Evolutionary conservation across 805 yeast species (phyloP).

Genomic region (Candida silvatica): DNA sequence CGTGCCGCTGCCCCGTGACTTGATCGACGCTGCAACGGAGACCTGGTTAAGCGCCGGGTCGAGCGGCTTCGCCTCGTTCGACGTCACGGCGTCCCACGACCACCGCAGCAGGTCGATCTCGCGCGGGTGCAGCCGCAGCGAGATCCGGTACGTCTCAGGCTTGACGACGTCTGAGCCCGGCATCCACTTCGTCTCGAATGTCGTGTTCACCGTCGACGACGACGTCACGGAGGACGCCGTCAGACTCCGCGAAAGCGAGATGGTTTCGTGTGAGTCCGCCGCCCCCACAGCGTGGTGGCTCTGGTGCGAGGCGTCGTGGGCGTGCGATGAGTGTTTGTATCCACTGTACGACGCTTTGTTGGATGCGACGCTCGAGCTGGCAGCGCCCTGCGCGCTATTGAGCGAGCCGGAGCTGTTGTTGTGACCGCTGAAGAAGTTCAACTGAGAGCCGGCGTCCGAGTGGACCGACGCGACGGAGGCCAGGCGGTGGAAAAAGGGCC

Average conservation of each 20-base stretch:
- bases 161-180: constrained; percentile 23
- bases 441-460: too few relatives aligned
- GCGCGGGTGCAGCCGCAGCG: constrained; percentile 18
- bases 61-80: constrained; percentile 5
- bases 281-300: too few relatives aligned
- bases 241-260: constrained; percentile 15
- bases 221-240: constrained; percentile 21
- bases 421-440: too few relatives aligned
- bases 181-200: constrained; percentile 25
- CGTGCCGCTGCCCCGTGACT: neutral
- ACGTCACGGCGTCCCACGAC: constrained; percentile 36
- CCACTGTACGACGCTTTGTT: too few relatives aligned
- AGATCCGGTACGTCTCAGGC: constrained; percentile 15
- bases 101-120: constrained; percentile 38
- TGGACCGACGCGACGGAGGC: constrained; percentile 1
- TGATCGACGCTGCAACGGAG: neutral
- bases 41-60: neutral
- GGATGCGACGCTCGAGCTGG: too few relatives aligned
- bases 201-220: constrained; percentile 17
- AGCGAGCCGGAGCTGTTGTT: too few relatives aligned
- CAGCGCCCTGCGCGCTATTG: too few relatives aligned
- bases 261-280: constrained; percentile 10
- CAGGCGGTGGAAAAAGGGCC: constrained; percentile 1
- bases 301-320: too few relatives aligned
- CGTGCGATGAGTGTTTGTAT: too few relatives aligned